A percentile compares a stretch with the other conserved stretches of the same genome.
Conservation (phyloP, 805 yeast species). For the Wickerhamomyces kurtzmanii region DNA sequence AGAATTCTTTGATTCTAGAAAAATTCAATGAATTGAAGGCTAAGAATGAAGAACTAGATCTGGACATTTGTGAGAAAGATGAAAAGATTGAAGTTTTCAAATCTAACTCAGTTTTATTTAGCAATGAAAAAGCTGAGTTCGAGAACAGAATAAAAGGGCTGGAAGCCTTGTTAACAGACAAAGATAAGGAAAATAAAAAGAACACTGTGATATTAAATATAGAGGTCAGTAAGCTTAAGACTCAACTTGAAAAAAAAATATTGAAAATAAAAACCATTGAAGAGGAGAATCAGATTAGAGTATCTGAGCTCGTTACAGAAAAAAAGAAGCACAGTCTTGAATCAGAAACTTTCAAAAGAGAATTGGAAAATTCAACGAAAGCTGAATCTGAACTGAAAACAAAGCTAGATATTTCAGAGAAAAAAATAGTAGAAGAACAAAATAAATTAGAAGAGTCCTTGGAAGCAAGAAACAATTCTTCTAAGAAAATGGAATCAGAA, state of each 20-base stretch:
- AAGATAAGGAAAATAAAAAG: too few species aligned
- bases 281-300: not conserved
- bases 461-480: not conserved
- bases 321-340: not conserved
- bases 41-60: constrained; percentile 2
- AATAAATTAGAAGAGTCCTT: constrained; percentile 1
- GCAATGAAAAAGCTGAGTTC: too few species aligned
- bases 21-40: constrained; percentile 4
- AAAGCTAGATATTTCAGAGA: not conserved
- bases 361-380: not conserved
- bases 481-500: constrained; percentile 2
- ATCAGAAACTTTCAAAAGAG: not conserved
- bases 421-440: constrained; percentile 3
- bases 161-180: too few species aligned
- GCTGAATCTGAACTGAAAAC: not conserved
- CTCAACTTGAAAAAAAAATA: not conserved
- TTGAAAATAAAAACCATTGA: not conserved
- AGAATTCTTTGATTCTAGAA: constrained; percentile 5
- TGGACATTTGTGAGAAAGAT: too few species aligned
- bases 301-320: too few species aligned
- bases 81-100: too few species aligned
- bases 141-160: too few species aligned
- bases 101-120: too few species aligned
- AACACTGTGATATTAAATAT: too few species aligned
- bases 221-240: not conserved